Base-by-base conservation (phyloP, 345 rosid genomes). In the Salix arbutifolia region DNA sequence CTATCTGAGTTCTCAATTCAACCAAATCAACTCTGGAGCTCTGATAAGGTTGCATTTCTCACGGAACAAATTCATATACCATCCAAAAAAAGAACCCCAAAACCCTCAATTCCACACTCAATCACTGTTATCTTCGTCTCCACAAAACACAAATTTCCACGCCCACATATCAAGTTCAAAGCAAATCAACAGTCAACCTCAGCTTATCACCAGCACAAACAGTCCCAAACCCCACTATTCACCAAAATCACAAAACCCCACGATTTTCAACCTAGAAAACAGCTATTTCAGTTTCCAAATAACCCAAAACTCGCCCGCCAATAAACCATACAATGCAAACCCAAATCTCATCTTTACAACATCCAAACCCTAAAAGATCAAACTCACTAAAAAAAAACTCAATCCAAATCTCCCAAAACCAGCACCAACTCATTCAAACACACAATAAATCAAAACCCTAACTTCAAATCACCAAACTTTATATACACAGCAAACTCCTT, bases 1-100 rank as follows among this genome's bases (percentile, higher is more conserved):
- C 93, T 70, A 96, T 87, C 77, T 83, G 91, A 80, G 84, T 53
- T 88, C 87, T 94, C 78, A 94, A 72, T 81, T 94, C 99, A 82
- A 81, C 88, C 80, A 96, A 86, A 88, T 96, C 92, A 40, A 91
- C 83, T 86, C 99, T 92, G 61, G 89, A 85, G 85, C 91, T 83
- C 84, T 88, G 95, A 80, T 82, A 91, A 48, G 88, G 90, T 83
- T 87, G 96, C 99, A 96, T 96, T 81, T 87, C 88, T 87, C 84
- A 79, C 80, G 60, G 77, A 83, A 70, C 76, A 80, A 82, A 78
- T 76, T 85, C 88, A 83, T 83, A 84, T 89, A 89, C 87, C 71
- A 62, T 76, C 50, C 77, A 82, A 58, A 58, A 58, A 87, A 70
- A 75, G 80, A 79, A 74, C 78, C 83, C 76, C 69, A 30, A 78